These are phyloP conservation scores for Talaromyces stipitatus DNA, from an alignment of 495 filamentous ascomycete species.

Conservation along the genomic window DNA sequence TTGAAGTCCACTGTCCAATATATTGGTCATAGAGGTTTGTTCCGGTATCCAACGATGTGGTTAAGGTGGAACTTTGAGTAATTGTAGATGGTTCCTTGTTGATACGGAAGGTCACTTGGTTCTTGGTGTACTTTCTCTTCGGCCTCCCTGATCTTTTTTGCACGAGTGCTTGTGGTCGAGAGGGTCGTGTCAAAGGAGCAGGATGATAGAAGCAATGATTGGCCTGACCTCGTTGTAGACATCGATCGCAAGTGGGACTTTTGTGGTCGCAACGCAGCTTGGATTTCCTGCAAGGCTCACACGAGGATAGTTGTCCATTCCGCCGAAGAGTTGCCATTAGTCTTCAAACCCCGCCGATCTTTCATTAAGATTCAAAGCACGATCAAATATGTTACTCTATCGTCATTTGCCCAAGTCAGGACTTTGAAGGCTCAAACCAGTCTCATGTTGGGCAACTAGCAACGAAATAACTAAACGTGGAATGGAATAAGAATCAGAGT, in stretches of 20 bases:
- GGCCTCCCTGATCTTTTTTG: not conserved
- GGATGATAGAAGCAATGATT: slow-evolving; percentile 30
- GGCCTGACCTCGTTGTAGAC: slow-evolving; percentile 17
- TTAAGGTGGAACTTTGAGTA: not conserved
- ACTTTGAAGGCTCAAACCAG: too few relatives aligned
- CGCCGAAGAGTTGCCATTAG: slow-evolving; percentile 33
- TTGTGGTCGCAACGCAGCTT: slow-evolving; percentile 41
- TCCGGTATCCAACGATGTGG: not conserved
- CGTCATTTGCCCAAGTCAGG: too few relatives aligned
- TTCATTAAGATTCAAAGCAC: too few relatives aligned
- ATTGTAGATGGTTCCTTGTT: not conserved
- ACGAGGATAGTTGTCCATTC: slow-evolving; percentile 39
- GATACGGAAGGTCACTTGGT: not conserved
- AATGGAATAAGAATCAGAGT: too few relatives aligned
- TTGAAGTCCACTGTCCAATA: not conserved
- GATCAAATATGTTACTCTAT: too few relatives aligned
- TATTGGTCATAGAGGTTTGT: not conserved
- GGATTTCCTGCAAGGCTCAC: slow-evolving; percentile 40
- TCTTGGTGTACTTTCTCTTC: not conserved
- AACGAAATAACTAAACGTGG: too few relatives aligned
- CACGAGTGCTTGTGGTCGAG: not conserved
- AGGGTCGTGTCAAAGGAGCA: slow-evolving; percentile 23
- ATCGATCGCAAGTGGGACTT: slow-evolving; percentile 23
- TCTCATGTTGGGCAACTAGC: too few relatives aligned
- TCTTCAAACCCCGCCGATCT: too few relatives aligned